Base-by-base conservation (phyloP, 2,329 filamentous ascomycete genomes). In the Cordyceps pruinosa region DNA sequence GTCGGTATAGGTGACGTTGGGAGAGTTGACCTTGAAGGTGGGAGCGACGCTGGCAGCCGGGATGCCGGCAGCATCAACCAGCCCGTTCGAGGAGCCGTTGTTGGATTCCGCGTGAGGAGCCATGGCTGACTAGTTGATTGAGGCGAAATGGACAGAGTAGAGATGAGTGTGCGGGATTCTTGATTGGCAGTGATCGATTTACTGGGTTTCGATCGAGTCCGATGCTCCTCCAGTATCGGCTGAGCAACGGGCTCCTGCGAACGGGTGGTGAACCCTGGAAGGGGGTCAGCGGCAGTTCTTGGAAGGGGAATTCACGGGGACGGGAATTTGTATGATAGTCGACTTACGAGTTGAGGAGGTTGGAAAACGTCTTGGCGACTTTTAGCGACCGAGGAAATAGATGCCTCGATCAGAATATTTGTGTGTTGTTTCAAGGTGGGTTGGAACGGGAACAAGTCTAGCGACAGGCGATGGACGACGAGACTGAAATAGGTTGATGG, bases 301-400 rank as follows among this genome's bases (percentile, higher is more conserved):
- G 28, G 13, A 25, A n/a, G 1, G 12, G 10, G 10, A 30, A 6
- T 23, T 7, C 17, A 23, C 32, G 12, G n/a, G n/a, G 3, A 10
- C 13, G 9, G 13, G 19, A 25, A n/a, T 12, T 2, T 25, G 19
- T 13, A 25, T 1, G 26, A n/a, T 13, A 7, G 12, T 42, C 3
- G 19, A 71, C 90, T 74, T 83, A 96, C 92, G 91, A 96, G 84
- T 94, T 94, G 67, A 97, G 87, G 69, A 95, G 88, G 79, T 96
- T 97, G 82, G 91, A 93, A 87, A 96, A 97, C 92, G 90, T 96
- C 79, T 89, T 96, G 90, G 83, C 87, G 86, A 75, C 73, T 74
- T 69, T 70, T 62, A 65, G 74, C 76, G 85, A 88, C 77, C 84
- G 85, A 74, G 71, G 68, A 56, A 56, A 66, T 63, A 66, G 61